Evolutionary conservation across 495 filamentous ascomycete genomes (phyloP), one percentile per base, ranked within the genome.

Genomic region (Annulohypoxylon bovei): DNA sequence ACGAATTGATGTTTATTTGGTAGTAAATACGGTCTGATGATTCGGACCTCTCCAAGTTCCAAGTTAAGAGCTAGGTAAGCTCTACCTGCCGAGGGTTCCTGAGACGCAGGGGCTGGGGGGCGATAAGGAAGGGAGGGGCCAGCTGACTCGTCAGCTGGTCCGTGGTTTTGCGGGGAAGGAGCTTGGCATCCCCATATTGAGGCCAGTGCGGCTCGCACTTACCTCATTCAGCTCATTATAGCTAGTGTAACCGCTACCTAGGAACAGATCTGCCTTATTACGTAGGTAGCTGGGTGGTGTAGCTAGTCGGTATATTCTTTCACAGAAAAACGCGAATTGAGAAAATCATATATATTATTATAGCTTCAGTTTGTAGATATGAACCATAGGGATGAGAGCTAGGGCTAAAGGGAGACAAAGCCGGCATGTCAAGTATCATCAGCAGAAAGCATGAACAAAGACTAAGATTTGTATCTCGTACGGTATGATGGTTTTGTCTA

Each of bases 51-150:
- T 54, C 33, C 32, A 28, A 37, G 20, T 6, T 25, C 6, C 3
- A 27, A n/a, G 53, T 25, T 25, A 39, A 25, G 32, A 39, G 32
- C 32, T 37, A 40, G 57, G 35, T 55, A 63, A 64, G 54, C 39
- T 54, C 47, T 58, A 59, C 53, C 35, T 72, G 59, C 64, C 63
- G 63, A 59, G 57, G 53, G 69, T 72, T 67, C 64, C 69, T 72
- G 69, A 72, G 63, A 72, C 64, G 69, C 64, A 67, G 60, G 64
- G 54, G 62, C 23, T 32, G 52, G 44, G 22, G 39, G 40, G 20
- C 37, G 30, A 27, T 23, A 42, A 50, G 61, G 40, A 8, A 46
- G n/a, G 42, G 37, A 50, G 28, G 44, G 57, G 54, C 14, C 58
- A 62, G 58, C 63, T 67, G 58, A 67, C 53, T 55, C 28, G 68